Conservation (phyloP, 805 yeast genomes). For the Wickerhamiella cacticola region DNA sequence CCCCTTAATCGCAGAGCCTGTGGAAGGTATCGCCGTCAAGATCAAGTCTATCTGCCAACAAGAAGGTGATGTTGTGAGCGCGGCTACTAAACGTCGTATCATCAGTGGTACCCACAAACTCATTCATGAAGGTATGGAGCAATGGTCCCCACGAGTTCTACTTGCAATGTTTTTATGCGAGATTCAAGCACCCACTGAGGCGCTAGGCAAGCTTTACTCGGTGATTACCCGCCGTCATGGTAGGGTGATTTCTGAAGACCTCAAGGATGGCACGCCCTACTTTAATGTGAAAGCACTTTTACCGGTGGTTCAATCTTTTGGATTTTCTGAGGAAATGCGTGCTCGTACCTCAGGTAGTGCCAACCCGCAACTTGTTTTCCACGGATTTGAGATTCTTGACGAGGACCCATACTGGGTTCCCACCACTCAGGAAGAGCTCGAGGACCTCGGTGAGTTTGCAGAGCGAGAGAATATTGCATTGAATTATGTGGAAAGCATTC, state of each 20-base stretch:
- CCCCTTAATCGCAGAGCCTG: slow-evolving; percentile 77
- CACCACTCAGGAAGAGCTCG: slow-evolving; percentile 89
- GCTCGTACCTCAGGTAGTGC: slow-evolving; percentile 95
- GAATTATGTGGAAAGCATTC: slow-evolving; percentile 65
- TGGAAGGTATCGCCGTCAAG: slow-evolving; percentile 51
- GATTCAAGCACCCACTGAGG: slow-evolving; percentile 90
- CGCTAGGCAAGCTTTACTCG: slow-evolving; percentile 86
- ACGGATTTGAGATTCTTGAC: slow-evolving; percentile 77
- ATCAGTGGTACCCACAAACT: slow-evolving; percentile 61
- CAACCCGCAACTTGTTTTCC: slow-evolving; percentile 83
- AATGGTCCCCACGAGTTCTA: slow-evolving; percentile 81
- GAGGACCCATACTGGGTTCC: slow-evolving; percentile 99
- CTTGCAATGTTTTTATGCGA: slow-evolving; percentile 91
- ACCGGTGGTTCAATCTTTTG: slow-evolving; percentile 94
- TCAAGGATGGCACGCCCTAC: slow-evolving; percentile 97
- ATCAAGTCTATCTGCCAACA: slow-evolving; percentile 19
- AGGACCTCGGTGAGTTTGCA: slow-evolving; percentile 82
- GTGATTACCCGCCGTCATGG: slow-evolving; percentile 88
- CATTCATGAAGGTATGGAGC: slow-evolving; percentile 56
- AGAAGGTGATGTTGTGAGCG: slow-evolving; percentile 16
- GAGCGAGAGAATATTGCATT: slow-evolving; percentile 88
- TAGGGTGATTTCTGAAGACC: slow-evolving; percentile 72
- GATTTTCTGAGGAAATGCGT: slow-evolving; percentile 88
- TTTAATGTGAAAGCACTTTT: slow-evolving; percentile 73
- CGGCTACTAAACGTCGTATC: slow-evolving; percentile 50